phyloP scores from a whole-genome alignment of 345 rosid genomes.

The Eucalyptus erythrocorys region DNA sequence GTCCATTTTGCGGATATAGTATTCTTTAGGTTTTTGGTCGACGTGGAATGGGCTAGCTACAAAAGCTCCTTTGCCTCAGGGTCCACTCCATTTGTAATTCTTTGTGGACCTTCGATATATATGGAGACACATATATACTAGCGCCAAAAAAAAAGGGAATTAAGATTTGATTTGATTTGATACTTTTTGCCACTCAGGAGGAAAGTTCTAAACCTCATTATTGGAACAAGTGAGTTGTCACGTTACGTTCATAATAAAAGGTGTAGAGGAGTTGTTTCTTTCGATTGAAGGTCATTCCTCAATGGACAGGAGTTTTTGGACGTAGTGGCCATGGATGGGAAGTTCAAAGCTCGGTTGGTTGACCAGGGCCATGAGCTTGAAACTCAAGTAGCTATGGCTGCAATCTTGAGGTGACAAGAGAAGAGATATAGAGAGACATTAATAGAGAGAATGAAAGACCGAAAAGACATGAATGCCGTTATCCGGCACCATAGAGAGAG shows the following conservation, averaged over 20 bases:
- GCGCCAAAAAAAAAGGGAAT: not conserved
- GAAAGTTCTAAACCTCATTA: not conserved
- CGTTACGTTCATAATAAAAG: not conserved
- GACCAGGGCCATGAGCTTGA: not conserved
- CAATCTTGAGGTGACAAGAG: not conserved
- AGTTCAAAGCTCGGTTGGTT: not conserved
- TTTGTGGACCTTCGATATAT: not conserved
- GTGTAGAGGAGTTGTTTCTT: not conserved
- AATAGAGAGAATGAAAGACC: not conserved
- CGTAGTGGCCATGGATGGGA: not conserved
- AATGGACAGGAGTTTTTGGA: not conserved
- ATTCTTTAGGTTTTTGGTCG: slow-evolving; percentile 3
- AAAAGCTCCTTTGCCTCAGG: not conserved
- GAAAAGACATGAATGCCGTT: not conserved
- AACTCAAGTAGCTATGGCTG: not conserved
- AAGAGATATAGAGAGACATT: not conserved
- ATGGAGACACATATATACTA: not conserved
- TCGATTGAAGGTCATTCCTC: not conserved
- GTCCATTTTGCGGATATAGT: not conserved
- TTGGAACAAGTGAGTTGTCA: not conserved
- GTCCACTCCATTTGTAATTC: not conserved
- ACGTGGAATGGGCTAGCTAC: not conserved
- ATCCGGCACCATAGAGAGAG: not conserved
- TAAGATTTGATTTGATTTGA: not conserved
- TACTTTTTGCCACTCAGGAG: not conserved